Evolutionary conservation across 2,329 filamentous ascomycete species (phyloP), one percentile per base, ranked within the genome.

Genomic region (Phyllosticta capitalensis): DNA sequence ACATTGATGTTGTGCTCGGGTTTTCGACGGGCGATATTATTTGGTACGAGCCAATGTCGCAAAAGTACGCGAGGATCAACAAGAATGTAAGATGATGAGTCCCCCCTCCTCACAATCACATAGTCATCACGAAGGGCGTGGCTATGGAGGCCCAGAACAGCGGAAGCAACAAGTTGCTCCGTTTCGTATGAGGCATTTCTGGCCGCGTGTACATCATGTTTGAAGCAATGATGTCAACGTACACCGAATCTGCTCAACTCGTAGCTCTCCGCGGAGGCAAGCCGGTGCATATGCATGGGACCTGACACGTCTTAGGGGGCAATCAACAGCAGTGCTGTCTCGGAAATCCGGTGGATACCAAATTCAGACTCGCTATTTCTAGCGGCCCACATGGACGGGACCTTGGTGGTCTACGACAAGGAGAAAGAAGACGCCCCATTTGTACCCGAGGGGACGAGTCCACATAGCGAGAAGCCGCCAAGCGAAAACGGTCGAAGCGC

Each of bases 1-100:
- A 97, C 69, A 81, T 99, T 50, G 94, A 99, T 70, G 80, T 99
- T 20, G 85, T 96, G 60, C 89, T 99, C 85, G 94, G 94, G 0
- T 97, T 96, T 68, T 96, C 92, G 6, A 95, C 92, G 0, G 91
- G 92, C 48, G 94, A 99, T 72, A 91, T 99, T 54, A 92, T 99
- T 63, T 99, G 94, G 94, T 97, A 94, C 79, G 94, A 99, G 74
- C 92, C 94, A 10, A 89, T 96, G 68, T 92, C 91, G 48, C 92
- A 97, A 68, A 91, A 95, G 70, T 99, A 99, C 73, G 89, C 90
- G 2, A 86, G 94, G 20, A 81, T 99, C 67, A 99, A 99, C 71
- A 99, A 99, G 76, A 97, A 97, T 71, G 87, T 88, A 74, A 66
- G 81, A 38, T 19, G 10, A 7, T n/a, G 38, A 45, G 38, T n/a